A percentile compares a stretch with the other conserved stretches of the same genome.
Conservation (phyloP, 257 asterid species). For the Solanum virginianum region DNA sequence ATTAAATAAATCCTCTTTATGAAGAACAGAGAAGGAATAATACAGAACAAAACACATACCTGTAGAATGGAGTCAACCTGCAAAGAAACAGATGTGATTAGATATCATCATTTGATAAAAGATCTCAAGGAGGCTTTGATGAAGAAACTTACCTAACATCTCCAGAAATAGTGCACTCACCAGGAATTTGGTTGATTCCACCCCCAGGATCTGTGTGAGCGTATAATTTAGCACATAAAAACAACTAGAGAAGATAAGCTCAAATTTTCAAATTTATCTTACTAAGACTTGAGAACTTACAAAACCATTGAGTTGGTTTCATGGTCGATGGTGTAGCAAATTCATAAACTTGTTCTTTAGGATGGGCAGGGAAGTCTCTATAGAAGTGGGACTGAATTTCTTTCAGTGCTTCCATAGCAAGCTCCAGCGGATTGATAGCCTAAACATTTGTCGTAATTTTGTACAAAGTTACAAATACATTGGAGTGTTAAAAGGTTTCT, state of each 20-base stretch:
- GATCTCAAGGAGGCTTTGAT: background rate
- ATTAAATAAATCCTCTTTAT: background rate
- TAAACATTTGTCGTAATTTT: conserved; percentile 2
- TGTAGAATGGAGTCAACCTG: conserved; percentile 98
- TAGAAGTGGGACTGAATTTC: conserved; percentile 69
- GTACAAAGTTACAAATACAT: background rate
- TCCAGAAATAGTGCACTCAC: conserved; percentile 78
- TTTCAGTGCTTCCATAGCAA: conserved; percentile 89
- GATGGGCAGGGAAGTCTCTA: conserved; percentile 83
- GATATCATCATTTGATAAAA: conserved; percentile 6
- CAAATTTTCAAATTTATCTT: background rate
- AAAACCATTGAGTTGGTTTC: conserved; percentile 96
- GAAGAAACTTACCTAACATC: conserved; percentile 66
- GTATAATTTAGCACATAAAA: background rate
- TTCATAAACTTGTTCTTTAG: conserved; percentile 58
- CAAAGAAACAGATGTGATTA: conserved; percentile 16
- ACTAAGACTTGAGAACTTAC: conserved; percentile 38
- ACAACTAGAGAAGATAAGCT: background rate
- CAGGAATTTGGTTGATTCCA: conserved; percentile 93
- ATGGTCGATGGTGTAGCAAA: conserved; percentile 97
- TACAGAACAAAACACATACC: conserved; percentile 23
- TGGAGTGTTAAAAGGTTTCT: background rate
- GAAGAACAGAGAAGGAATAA: background rate
- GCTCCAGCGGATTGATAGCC: conserved; percentile 96
- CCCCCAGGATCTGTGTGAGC: conserved; percentile 87